Evolutionary conservation across 805 yeast genomes (phyloP).

Genomic region (Teunomyces tritomae): DNA sequence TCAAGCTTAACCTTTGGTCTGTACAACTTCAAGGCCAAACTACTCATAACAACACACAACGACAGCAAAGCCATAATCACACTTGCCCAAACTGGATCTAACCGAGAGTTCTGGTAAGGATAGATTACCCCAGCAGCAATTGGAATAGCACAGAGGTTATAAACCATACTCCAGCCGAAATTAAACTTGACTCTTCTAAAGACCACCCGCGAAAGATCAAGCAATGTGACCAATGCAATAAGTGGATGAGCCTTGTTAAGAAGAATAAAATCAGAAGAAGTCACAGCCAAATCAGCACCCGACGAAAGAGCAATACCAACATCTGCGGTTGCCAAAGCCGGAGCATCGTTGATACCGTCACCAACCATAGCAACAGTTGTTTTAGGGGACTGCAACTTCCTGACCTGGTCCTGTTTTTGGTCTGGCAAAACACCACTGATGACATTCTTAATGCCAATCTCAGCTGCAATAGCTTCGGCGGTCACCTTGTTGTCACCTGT

Average conservation of each 20-base stretch:
- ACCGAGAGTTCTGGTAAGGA: conserved; percentile 51
- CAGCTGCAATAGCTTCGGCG: conserved; percentile 63
- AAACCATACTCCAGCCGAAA: conserved; percentile 58
- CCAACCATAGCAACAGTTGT: conserved; percentile 67
- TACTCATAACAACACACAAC: conserved; percentile 55
- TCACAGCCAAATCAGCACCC: conserved; percentile 73
- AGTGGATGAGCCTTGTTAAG: conserved; percentile 53
- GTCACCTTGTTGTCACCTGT: conserved; percentile 72
- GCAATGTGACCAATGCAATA: conserved; percentile 50
- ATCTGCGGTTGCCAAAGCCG: conserved; percentile 72
- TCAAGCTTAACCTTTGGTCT: conserved; percentile 32
- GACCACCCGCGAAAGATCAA: conserved; percentile 50
- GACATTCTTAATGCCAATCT: conserved; percentile 59
- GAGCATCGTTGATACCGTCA: conserved; percentile 83
- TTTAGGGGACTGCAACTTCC: conserved; percentile 46
- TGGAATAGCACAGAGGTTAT: conserved; percentile 57
- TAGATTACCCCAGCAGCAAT: conserved; percentile 68
- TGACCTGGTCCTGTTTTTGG: conserved; percentile 62
- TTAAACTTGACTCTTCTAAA: conserved; percentile 55
- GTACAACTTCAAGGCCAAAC: conserved; percentile 50
- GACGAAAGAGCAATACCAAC: conserved; percentile 75
- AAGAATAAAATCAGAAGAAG: conserved; percentile 71
- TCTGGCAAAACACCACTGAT: conserved; percentile 73
- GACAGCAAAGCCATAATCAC: conserved; percentile 65
- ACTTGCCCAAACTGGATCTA: conserved; percentile 66